Conservation (phyloP, 2,329 filamentous ascomycete genomes). For the Aspergillus latus region DNA sequence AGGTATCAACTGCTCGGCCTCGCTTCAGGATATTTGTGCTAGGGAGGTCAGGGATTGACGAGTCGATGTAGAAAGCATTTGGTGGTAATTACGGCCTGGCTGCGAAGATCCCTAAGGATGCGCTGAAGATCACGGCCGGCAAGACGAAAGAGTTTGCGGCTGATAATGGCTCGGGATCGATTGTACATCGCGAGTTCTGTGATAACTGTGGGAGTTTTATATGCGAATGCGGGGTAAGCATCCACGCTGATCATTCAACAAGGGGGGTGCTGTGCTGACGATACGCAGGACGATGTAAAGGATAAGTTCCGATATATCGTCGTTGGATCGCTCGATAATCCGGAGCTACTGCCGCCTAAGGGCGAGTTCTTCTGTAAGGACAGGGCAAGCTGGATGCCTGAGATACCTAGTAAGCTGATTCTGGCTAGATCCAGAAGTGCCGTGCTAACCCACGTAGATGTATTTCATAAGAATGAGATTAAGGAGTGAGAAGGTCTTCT, state of each 20-base stretch:
- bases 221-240: slow-evolving; percentile 52
- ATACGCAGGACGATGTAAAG: slow-evolving; percentile 30
- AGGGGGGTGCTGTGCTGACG: neutral
- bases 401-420: slow-evolving; percentile 44
- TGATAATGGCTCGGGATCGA: slow-evolving; percentile 45
- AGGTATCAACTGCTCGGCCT: slow-evolving; percentile 29
- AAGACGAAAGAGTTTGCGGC: slow-evolving; percentile 44
- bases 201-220: slow-evolving; percentile 53
- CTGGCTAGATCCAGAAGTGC: neutral
- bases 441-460: slow-evolving; percentile 29
- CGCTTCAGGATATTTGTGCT: too few species aligned
- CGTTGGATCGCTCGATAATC: slow-evolving; percentile 53
- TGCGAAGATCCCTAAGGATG: slow-evolving; percentile 49
- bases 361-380: slow-evolving; percentile 57
- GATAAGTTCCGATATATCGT: slow-evolving; percentile 45
- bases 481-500: slow-evolving; percentile 34
- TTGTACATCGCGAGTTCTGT: slow-evolving; percentile 55
- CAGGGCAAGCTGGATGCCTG: slow-evolving; percentile 53
- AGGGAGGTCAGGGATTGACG: neutral
- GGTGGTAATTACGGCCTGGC: slow-evolving; percentile 55
- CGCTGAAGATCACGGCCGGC: slow-evolving; percentile 44
- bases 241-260: neutral
- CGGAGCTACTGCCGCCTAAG: slow-evolving; percentile 51
- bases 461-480: slow-evolving; percentile 50
- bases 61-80: slow-evolving; percentile 47